Conservation (phyloP, 768 basidiomycete genomes). For the Coprinopsis marcescibilis region DNA sequence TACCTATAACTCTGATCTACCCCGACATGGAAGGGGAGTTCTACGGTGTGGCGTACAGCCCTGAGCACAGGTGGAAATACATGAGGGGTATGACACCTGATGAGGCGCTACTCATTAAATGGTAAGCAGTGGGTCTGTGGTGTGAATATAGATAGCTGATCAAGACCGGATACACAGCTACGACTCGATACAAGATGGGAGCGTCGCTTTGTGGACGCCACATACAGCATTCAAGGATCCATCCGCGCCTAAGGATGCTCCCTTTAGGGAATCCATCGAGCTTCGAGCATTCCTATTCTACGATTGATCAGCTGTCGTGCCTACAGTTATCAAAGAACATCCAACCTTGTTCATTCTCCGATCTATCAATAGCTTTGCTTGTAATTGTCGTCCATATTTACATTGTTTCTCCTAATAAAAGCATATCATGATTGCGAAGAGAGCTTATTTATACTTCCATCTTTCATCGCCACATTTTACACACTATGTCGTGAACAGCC, state of each 20-base stretch:
- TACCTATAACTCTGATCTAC: constrained; percentile 38
- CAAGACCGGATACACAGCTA: constrained; percentile 21
- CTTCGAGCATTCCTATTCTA: constrained; percentile 46
- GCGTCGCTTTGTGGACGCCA: constrained; percentile 41
- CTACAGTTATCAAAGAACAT: too few species aligned
- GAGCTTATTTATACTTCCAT: too few species aligned
- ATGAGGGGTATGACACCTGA: constrained; percentile 36
- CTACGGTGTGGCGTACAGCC: constrained; percentile 35
- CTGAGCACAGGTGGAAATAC: constrained; percentile 47
- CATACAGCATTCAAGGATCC: constrained; percentile 47
- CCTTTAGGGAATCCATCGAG: constrained; percentile 45
- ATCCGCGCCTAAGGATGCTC: constrained; percentile 34
- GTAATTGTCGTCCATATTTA: too few species aligned
- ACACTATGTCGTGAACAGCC: too few species aligned
- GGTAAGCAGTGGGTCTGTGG: constrained; percentile 24
- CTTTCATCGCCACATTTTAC: too few species aligned
- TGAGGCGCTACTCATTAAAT: constrained; percentile 49
- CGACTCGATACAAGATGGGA: constrained; percentile 32
- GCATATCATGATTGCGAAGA: too few species aligned
- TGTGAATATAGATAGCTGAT: neutral
- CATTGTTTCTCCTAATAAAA: too few species aligned
- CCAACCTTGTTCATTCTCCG: too few species aligned
- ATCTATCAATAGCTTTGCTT: too few species aligned
- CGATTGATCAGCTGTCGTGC: constrained; percentile 20
- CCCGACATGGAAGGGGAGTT: constrained; percentile 48